Conservation (phyloP, 441 rosid genomes). For the Croton setiger region DNA sequence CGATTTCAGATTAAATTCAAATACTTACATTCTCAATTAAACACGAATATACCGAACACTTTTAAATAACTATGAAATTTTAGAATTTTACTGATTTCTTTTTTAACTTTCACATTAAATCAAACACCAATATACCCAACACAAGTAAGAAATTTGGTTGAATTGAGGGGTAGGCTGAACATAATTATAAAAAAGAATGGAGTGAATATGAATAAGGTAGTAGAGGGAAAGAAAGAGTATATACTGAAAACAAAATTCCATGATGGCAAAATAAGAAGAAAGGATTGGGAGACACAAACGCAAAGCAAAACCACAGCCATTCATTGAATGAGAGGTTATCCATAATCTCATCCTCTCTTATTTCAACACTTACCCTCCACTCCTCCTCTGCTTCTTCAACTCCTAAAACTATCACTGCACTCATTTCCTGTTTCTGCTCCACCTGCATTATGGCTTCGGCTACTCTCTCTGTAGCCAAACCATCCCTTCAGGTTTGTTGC, state of each 20-base stretch:
- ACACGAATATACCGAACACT: too few species aligned
- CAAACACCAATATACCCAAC: too few species aligned
- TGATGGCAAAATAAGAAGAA: not conserved
- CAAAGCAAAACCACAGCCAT: slow-evolving; percentile 59
- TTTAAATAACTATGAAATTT: too few species aligned
- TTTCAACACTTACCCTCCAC: slow-evolving; percentile 12
- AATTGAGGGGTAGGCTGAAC: too few species aligned
- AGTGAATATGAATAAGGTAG: too few species aligned
- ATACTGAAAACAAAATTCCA: not conserved
- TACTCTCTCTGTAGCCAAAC: slow-evolving; percentile 83
- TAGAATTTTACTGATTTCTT: too few species aligned
- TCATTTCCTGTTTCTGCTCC: not conserved
- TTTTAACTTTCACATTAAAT: too few species aligned
- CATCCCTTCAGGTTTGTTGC: slow-evolving; percentile 65
- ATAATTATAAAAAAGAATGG: too few species aligned
- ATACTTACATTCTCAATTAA: too few species aligned
- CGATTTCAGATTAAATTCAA: too few species aligned
- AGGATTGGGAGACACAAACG: slow-evolving; percentile 24
- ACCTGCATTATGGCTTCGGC: slow-evolving; percentile 76
- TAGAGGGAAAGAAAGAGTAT: not conserved
- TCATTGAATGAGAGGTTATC: slow-evolving; percentile 66
- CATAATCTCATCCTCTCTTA: slow-evolving; percentile 67
- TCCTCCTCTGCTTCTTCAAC: slow-evolving; percentile 2
- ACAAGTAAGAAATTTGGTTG: too few species aligned
- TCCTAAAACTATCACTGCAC: not conserved